phyloP scores from a whole-genome alignment of 1,139 yeast genomes.

The Scheffersomyces illinoinensis region DNA sequence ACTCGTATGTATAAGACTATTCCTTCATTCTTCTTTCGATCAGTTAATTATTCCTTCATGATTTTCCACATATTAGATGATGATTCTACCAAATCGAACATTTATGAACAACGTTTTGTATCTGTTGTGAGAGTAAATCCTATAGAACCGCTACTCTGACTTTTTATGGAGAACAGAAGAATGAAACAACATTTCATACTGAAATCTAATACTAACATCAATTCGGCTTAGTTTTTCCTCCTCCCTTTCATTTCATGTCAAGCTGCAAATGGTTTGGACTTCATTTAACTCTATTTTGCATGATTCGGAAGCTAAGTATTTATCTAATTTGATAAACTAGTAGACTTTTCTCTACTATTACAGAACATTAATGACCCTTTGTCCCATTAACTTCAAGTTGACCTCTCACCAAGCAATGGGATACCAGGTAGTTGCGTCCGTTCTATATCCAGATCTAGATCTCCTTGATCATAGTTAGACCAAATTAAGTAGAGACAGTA shows the following conservation, averaged over 20 bases:
- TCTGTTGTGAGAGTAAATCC: conserved; percentile 15
- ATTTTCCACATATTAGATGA: conserved; percentile 9
- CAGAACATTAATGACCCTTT: neutral
- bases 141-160: conserved; percentile 25
- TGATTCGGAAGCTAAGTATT: neutral
- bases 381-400: neutral
- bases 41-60: neutral
- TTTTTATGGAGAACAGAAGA: neutral
- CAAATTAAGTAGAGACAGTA: neutral
- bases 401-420: neutral
- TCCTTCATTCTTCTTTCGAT: neutral
- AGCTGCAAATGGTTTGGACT: neutral
- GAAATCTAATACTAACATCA: neutral
- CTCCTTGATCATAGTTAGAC: neutral
- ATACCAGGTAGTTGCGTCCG: neutral
- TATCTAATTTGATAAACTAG: too few relatives aligned
- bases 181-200: neutral
- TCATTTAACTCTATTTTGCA: neutral
- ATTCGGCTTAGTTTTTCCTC: neutral
- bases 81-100: conserved; percentile 13
- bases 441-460: neutral
- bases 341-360: too few relatives aligned
- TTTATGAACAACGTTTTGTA: neutral
- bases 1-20: neutral
- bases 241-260: neutral